Conservation (phyloP, 441 rosid genomes). For the Euphorbia neoarborescens region DNA sequence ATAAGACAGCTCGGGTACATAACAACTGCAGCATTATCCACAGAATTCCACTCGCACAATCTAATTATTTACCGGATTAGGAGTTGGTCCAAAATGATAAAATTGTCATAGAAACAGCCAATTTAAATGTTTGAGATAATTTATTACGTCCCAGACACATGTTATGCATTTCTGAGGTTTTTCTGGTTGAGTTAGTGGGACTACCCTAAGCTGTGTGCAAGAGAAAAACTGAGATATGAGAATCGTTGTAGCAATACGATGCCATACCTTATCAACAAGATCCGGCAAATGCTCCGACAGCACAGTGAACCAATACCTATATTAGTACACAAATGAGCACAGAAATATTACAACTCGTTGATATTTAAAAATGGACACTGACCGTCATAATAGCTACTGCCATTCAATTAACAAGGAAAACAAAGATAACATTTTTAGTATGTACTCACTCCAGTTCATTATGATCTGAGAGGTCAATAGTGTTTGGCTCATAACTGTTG, state of each 20-base stretch:
- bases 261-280: conserved; percentile 82
- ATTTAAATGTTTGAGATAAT: not conserved
- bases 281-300: conserved; percentile 83
- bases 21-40: not conserved
- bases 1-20: not conserved
- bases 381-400: not conserved
- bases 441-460: conserved; percentile 78
- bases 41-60: not conserved
- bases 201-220: not conserved
- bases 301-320: conserved; percentile 93
- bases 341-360: conserved; percentile 5
- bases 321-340: conserved; percentile 21
- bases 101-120: not conserved
- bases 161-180: not conserved
- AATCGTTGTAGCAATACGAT: not conserved
- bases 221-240: not conserved
- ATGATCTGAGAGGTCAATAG: conserved; percentile 85
- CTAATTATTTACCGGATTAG: not conserved
- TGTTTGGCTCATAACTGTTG: conserved; percentile 94
- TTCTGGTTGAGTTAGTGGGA: not conserved
- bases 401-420: conserved; percentile 7
- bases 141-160: not conserved
- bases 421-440: conserved; percentile 12
- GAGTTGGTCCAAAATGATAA: not conserved
- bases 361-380: not conserved